Evolutionary conservation across 176 grass and related monocot species (phyloP).

Genomic region (Alopecurus myosuroides): DNA sequence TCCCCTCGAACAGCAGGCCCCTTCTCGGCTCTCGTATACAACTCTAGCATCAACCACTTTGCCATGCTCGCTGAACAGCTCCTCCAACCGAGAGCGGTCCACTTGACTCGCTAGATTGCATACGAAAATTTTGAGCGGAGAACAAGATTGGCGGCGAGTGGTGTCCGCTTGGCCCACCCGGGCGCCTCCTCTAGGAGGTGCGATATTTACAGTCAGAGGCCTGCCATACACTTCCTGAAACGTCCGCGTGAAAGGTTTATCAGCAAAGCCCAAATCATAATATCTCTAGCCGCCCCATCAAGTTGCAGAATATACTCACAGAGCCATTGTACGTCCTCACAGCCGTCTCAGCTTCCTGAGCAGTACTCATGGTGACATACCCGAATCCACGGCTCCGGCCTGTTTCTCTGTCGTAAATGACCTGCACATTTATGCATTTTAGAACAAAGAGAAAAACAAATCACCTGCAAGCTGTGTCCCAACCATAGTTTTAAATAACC

Average conservation of each 20-base stretch:
- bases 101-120: slow-evolving; percentile 84
- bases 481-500: too few species aligned
- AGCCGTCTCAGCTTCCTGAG: slow-evolving; percentile 82
- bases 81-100: slow-evolving; percentile 57
- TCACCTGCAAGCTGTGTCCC: neutral
- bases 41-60: slow-evolving; percentile 76
- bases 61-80: slow-evolving; percentile 79
- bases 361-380: slow-evolving; percentile 69
- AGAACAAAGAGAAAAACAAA: neutral
- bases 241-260: neutral
- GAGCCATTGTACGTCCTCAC: slow-evolving; percentile 69
- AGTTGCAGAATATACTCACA: slow-evolving; percentile 39
- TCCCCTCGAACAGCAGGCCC: slow-evolving; percentile 55
- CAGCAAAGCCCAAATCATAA: neutral
- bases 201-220: slow-evolving; percentile 42
- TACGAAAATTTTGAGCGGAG: slow-evolving; percentile 60
- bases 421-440: slow-evolving; percentile 29
- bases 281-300: neutral
- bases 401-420: slow-evolving; percentile 79
- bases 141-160: neutral
- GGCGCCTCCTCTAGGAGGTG: neutral
- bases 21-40: slow-evolving; percentile 59
- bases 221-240: slow-evolving; percentile 62
- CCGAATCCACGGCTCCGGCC: slow-evolving; percentile 67
- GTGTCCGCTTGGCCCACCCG: neutral